Base-by-base conservation (phyloP, 2,329 filamentous ascomycete genomes). In the Leptographium lundbergii region DNA sequence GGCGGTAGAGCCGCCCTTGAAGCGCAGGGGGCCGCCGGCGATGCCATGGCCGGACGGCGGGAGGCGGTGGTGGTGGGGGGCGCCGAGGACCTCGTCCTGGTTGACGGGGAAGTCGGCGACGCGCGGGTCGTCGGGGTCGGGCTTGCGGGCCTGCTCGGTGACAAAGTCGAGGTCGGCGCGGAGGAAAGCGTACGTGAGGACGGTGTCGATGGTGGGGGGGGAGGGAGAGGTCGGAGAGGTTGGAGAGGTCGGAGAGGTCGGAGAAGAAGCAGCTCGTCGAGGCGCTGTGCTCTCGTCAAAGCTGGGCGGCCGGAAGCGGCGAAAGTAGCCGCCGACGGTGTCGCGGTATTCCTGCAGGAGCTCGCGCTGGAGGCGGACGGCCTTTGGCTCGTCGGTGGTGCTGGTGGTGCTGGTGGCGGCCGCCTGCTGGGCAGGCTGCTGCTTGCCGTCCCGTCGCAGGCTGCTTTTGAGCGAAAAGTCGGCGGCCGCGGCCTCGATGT, bases 161-260 rank as follows among this genome's bases (percentile, higher is more conserved):
- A 97, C 86, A 67, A 99, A 99, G 72, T 97, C 92, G 57, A 96
- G 82, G 70, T 99, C 94, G 39, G 91, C 91, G 65, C 90, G 88
- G 55, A 99, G 78, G 67, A 99, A 99, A 25, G 92, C 90, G 72
- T 97, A 97, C 61, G 88, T 88, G 57, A 99, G 77, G 42, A 95
- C 84, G 1, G 88, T 83, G 68, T 92, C 87, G 61, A 91, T 81
- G 17, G 83, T 84, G 42, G 85, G 77, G 17, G 63, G 61, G 1
- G 57, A 55, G 2, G 50, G 2, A 6, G 54, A 22, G 34, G 60
- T 19, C 1, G 59, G 32, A 2, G 57, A 19, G 17, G 54, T 24
- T 2, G 59, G 34, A 13, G 58, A 36, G 0, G 50, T 32, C 52
- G 56, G 25, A 25, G 59, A 61, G n/a, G 59, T 62, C 60, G 22